These are phyloP conservation scores for Limonium bicolor DNA, from an alignment of 148 eudicot genomes.

Conservation along the genomic window DNA sequence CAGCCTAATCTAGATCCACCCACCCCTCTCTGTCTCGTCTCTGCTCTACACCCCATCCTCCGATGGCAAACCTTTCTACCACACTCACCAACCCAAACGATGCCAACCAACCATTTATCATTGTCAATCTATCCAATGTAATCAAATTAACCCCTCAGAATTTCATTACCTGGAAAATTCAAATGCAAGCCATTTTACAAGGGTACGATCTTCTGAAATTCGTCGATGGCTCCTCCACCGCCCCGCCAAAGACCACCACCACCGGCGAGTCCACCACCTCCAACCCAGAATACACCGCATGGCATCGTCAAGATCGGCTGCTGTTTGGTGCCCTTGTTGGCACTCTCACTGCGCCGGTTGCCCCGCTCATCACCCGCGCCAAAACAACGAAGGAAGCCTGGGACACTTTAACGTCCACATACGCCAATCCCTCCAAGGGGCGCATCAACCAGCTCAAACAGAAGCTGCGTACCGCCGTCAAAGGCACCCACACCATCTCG, in stretches of 20 bases:
- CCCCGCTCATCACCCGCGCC: neutral
- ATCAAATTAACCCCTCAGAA: neutral
- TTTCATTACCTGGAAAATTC: neutral
- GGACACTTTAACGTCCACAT: neutral
- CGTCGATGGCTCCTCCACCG: neutral
- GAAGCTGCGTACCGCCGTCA: neutral
- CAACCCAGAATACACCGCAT: neutral
- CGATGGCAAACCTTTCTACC: no score
- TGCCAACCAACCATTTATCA: neutral
- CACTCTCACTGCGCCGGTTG: neutral
- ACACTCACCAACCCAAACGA: neutral
- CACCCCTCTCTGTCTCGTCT: no score
- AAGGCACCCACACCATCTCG: neutral
- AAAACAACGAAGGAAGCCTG: no score
- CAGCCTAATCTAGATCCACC: no score
- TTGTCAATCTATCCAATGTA: neutral
- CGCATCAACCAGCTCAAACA: neutral
- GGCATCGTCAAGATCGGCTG: neutral
- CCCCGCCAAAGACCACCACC: neutral
- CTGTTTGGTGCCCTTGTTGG: neutral
- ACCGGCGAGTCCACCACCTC: neutral
- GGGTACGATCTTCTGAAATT: constrained; percentile 1
- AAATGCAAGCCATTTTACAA: constrained; percentile 2
- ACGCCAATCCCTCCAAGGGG: neutral
- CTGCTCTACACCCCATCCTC: no score